phyloP scores from a whole-genome alignment of 306 rosid species.

The Prunus campanulata region DNA sequence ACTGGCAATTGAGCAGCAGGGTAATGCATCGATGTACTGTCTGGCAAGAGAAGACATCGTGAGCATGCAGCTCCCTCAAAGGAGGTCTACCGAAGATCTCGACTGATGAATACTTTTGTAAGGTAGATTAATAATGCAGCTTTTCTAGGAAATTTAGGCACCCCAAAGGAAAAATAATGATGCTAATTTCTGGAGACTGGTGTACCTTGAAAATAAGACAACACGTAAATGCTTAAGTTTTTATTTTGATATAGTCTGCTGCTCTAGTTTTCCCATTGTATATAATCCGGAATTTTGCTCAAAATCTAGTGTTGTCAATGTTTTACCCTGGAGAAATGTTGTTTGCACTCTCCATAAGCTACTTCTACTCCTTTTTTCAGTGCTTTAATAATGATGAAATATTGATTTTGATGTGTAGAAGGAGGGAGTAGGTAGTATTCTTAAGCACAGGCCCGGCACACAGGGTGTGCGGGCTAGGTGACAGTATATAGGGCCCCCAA shows the following conservation, averaged over 20 bases:
- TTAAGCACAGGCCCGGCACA: no score
- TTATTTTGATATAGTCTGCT: background rate
- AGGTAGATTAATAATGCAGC: slow-evolving; percentile 12
- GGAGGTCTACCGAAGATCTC: slow-evolving; percentile 43
- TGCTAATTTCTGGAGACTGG: background rate
- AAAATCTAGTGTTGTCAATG: no score
- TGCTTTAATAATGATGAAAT: no score
- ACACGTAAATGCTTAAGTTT: background rate
- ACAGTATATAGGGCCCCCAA: no score
- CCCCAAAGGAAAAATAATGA: background rate
- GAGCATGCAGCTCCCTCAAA: slow-evolving; percentile 90
- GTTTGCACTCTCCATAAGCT: no score
- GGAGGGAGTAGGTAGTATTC: no score
- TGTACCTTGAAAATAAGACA: background rate
- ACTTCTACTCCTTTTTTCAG: no score
- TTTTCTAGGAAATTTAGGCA: background rate
- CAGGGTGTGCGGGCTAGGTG: no score
- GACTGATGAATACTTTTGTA: slow-evolving; percentile 35
- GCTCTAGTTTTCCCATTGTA: background rate
- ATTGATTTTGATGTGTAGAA: no score
- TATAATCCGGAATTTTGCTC: background rate
- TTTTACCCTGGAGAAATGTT: no score
- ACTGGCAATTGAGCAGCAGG: slow-evolving; percentile 40
- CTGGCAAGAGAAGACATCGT: slow-evolving; percentile 77
- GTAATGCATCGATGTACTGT: slow-evolving; percentile 36